Evolutionary conservation across 805 yeast species (phyloP), one percentile per base, ranked within the genome.

Genomic region (Wickerhamiella brachini): DNA sequence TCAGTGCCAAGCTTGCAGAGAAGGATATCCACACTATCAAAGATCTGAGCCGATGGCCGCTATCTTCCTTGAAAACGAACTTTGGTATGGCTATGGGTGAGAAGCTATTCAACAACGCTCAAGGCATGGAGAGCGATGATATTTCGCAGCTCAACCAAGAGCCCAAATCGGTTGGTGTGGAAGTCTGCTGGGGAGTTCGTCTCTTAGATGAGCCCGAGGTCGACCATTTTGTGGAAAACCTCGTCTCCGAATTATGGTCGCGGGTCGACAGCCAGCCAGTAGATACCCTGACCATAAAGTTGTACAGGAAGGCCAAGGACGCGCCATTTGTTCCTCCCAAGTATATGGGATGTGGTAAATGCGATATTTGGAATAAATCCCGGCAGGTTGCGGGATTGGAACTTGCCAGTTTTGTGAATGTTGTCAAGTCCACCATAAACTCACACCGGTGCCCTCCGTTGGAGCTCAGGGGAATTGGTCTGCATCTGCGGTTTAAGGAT

Each of bases 171-270:
- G 75, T 90, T 0, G 86, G 95, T 0, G 83, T 88, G 3, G 97
- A 90, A 61, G 82, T 90, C 24, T 85, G 87, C 55, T 90, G 87
- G 82, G 97, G 96, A 0, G 84, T 90, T 0, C 63, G 97, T 47
- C 83, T 89, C 56, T 75, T 78, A 31, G 69, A 68, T 0, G 69
- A 75, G 29, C 63, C 65, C 0, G 86, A 90, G 60, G 77, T 83
- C 22, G 89, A 83, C 54, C 56, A 51, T 4, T 93, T 90, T 59
- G 61, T 86, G 9, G 67, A 71, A 37, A 67, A 75, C 18, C 66
- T 88, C 47, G 70, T 83, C 0, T 65, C 67, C 29, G 95, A 87
- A 59, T 60, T 93, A 48, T 67, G 73, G 48, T 54, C 65, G 0
- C 71, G 95, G 49, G 60, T 88, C 51, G 54, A 65, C 1, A 1